A percentile compares a stretch with the other conserved stretches of the same genome.
phyloP scores from a whole-genome alignment of 805 yeast genomes.

The Lipomyces sp. region DNA sequence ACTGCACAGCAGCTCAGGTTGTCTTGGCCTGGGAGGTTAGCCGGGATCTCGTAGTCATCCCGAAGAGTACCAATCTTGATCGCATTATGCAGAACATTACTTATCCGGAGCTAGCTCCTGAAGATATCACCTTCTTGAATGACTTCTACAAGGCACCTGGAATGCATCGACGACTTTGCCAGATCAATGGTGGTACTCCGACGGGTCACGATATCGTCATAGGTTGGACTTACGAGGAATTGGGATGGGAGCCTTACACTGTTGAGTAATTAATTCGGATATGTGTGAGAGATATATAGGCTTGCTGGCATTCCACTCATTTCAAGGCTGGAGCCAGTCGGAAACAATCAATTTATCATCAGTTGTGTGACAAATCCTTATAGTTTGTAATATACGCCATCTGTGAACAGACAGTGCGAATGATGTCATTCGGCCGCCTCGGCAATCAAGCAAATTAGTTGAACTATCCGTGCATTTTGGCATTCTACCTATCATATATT shows the following conservation, averaged over 20 bases:
- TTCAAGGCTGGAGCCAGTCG: background rate
- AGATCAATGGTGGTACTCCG: slow-evolving; percentile 17
- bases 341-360: too few relatives aligned
- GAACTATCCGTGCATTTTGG: too few relatives aligned
- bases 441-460: too few relatives aligned
- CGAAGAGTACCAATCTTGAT: slow-evolving; percentile 73
- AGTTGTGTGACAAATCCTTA: too few relatives aligned
- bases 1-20: slow-evolving; percentile 61
- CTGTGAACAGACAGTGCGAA: too few relatives aligned
- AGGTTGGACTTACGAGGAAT: slow-evolving; percentile 34
- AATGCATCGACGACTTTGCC: slow-evolving; percentile 26
- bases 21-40: slow-evolving; percentile 84
- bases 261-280: slow-evolving; percentile 25
- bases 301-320: background rate
- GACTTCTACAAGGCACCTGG: slow-evolving; percentile 28
- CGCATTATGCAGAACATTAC: slow-evolving; percentile 60
- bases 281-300: background rate
- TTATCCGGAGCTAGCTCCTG: slow-evolving; percentile 19
- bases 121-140: slow-evolving; percentile 13
- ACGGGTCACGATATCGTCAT: slow-evolving; percentile 23
- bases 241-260: slow-evolving; percentile 28
- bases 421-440: too few relatives aligned
- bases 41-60: slow-evolving; percentile 73
- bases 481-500: too few relatives aligned
- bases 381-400: too few relatives aligned